A percentile compares a stretch with the other conserved stretches of the same genome.
Evolutionary conservation across 1,284 basidiomycete species (phyloP).

Genomic region (Vanrija pseudolonga): DNA sequence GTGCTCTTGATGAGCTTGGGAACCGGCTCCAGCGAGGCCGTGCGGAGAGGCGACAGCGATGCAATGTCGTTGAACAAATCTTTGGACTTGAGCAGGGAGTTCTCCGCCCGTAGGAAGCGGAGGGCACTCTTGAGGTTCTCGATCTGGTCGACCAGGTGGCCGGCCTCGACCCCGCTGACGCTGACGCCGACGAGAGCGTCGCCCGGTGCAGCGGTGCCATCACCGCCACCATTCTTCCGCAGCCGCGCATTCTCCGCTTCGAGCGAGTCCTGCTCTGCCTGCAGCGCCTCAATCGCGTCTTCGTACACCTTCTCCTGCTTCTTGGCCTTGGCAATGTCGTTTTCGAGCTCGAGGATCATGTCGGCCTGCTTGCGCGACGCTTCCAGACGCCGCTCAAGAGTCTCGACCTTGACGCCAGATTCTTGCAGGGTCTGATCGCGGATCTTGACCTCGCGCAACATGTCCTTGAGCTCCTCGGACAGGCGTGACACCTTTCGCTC

Average conservation of each 20-base stretch:
- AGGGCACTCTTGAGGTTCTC: slow-evolving; percentile 85
- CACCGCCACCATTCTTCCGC: slow-evolving; percentile 59
- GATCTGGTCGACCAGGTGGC: slow-evolving; percentile 56
- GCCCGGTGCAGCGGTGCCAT: slow-evolving; percentile 49
- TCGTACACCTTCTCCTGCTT: slow-evolving; percentile 85
- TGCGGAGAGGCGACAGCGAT: slow-evolving; percentile 60
- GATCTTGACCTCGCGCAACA: slow-evolving; percentile 73
- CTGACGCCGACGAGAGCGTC: slow-evolving; percentile 3
- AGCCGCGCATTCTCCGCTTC: slow-evolving; percentile 83
- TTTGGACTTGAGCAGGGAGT: slow-evolving; percentile 83
- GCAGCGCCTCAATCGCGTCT: slow-evolving; percentile 88
- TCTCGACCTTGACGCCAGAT: slow-evolving; percentile 82
- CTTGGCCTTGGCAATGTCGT: slow-evolving; percentile 70
- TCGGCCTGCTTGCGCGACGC: slow-evolving; percentile 79
- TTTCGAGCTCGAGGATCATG: slow-evolving; percentile 72
- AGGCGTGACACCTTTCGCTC: slow-evolving; percentile 80
- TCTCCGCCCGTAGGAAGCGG: slow-evolving; percentile 84
- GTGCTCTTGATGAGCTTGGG: slow-evolving; percentile 11
- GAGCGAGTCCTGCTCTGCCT: slow-evolving; percentile 77
- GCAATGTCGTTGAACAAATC: slow-evolving; percentile 79
- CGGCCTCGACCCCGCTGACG: slow-evolving; percentile 4
- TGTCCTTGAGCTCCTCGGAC: slow-evolving; percentile 81
- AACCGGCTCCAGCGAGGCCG: neutral
- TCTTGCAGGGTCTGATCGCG: slow-evolving; percentile 91
- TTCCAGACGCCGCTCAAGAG: slow-evolving; percentile 89